A percentile compares a stretch with the other conserved stretches of the same genome.
phyloP scores from a whole-genome alignment of 2,329 filamentous ascomycete genomes.

The Sporothrix pallida region DNA sequence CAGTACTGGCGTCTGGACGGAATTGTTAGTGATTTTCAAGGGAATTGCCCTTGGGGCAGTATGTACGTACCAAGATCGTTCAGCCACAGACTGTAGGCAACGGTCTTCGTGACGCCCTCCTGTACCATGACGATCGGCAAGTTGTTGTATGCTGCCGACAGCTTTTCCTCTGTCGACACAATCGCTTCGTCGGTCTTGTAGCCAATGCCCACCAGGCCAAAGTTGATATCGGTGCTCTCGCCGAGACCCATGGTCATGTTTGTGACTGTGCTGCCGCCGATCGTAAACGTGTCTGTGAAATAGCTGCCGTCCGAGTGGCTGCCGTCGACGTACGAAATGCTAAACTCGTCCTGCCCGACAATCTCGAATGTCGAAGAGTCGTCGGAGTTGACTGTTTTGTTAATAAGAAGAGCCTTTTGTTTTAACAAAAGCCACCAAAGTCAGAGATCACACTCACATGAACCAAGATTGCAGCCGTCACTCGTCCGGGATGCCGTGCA shows the following conservation, averaged over 20 bases:
- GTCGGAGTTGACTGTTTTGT: conserved; percentile 50
- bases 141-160: conserved; percentile 55
- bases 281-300: conserved; percentile 61
- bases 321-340: conserved; percentile 67
- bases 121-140: conserved; percentile 69
- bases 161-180: conserved; percentile 42
- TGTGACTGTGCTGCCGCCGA: conserved; percentile 58
- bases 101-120: conserved; percentile 66
- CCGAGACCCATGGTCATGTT: conserved; percentile 67
- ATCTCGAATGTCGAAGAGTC: conserved; percentile 55
- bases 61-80: conserved; percentile 54
- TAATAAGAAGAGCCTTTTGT: neutral
- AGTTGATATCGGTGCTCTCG: conserved; percentile 57
- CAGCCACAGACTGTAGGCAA: conserved; percentile 74
- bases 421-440: neutral
- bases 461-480: conserved; percentile 41
- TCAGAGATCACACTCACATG: conserved; percentile 38
- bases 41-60: no score
- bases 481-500: conserved; percentile 45
- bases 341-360: conserved; percentile 53
- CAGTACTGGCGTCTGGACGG: conserved; percentile 59
- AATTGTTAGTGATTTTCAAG: conserved; percentile 37
- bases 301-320: conserved; percentile 64
- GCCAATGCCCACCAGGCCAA: conserved; percentile 66
- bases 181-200: conserved; percentile 62